Evolutionary conservation across 1,284 basidiomycete species (phyloP).

Genomic region (Exobasidium cylindrosporum): DNA sequence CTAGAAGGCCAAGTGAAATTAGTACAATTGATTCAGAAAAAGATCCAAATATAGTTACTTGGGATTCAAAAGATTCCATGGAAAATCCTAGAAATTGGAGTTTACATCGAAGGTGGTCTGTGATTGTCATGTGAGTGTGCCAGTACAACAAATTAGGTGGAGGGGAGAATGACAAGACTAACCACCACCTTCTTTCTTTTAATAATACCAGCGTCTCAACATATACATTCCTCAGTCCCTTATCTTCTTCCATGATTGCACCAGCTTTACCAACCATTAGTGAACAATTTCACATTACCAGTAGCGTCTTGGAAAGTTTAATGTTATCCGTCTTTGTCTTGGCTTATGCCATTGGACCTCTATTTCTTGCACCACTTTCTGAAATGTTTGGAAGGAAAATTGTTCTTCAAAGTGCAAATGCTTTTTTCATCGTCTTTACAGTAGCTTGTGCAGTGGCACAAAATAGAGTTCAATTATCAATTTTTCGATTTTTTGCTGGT

Average conservation of each 20-base stretch:
- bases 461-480: constrained; percentile 30
- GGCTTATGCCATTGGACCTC: constrained; percentile 39
- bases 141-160: no score
- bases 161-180: no score
- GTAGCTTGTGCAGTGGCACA: constrained; percentile 40
- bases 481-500: constrained; percentile 41
- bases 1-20: not conserved
- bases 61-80: constrained; percentile 66
- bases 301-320: constrained; percentile 24
- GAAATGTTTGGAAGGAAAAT: constrained; percentile 60
- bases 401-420: constrained; percentile 39
- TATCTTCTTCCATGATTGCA: constrained; percentile 47
- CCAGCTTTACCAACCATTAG: constrained; percentile 38
- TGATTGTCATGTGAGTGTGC: constrained; percentile 60
- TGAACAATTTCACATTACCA: constrained; percentile 29
- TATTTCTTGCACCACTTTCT: constrained; percentile 59
- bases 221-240: constrained; percentile 45
- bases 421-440: constrained; percentile 46
- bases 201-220: no score
- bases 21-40: not conserved
- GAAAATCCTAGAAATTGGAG: constrained; percentile 70
- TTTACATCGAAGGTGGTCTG: constrained; percentile 64
- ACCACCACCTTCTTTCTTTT: no score
- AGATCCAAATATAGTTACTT: constrained; percentile 59
- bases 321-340: constrained; percentile 45